Evolutionary conservation across 768 basidiomycete genomes (phyloP).

Genomic region (Pulveroboletus sp.): DNA sequence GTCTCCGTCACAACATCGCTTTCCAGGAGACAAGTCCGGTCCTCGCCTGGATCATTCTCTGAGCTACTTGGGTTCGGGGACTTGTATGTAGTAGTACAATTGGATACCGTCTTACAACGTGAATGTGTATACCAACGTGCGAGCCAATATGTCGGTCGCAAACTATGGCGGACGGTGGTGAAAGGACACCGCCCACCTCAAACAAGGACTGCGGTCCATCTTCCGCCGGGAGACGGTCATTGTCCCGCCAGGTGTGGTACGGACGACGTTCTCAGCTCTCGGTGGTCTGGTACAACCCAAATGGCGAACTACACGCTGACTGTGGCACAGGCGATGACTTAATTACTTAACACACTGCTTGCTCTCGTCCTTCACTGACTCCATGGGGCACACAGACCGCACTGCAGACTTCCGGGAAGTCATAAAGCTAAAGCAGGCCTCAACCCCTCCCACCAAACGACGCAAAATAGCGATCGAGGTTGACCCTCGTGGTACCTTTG

Average conservation of each 20-base stretch:
- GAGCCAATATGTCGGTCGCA: conserved; percentile 28
- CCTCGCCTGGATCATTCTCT: conserved; percentile 20
- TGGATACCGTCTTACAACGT: conserved; percentile 19
- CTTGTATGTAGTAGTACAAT: neutral
- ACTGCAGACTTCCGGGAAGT: conserved; percentile 58
- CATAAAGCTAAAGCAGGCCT: conserved; percentile 43
- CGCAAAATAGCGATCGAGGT: conserved; percentile 40
- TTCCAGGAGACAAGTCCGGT: conserved; percentile 9
- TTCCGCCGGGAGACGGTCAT: conserved; percentile 29
- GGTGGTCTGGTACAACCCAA: conserved; percentile 19
- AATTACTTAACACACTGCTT: neutral
- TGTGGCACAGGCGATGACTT: conserved; percentile 1
- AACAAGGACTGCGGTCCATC: conserved; percentile 54
- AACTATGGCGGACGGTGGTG: conserved; percentile 63
- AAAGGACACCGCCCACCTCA: conserved; percentile 58
- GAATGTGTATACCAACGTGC: conserved; percentile 16
- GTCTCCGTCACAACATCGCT: conserved; percentile 30
- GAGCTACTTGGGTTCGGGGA: neutral
- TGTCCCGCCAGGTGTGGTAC: conserved; percentile 7
- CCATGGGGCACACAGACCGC: conserved; percentile 56
- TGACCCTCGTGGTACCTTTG: conserved; percentile 40
- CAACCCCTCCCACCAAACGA: conserved; percentile 44
- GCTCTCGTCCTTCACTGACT: conserved; percentile 1
- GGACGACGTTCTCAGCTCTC: conserved; percentile 19
- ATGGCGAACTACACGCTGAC: neutral